Evolutionary conservation across 257 asterid genomes (phyloP).

Genomic region (Solanum sejunctum): DNA sequence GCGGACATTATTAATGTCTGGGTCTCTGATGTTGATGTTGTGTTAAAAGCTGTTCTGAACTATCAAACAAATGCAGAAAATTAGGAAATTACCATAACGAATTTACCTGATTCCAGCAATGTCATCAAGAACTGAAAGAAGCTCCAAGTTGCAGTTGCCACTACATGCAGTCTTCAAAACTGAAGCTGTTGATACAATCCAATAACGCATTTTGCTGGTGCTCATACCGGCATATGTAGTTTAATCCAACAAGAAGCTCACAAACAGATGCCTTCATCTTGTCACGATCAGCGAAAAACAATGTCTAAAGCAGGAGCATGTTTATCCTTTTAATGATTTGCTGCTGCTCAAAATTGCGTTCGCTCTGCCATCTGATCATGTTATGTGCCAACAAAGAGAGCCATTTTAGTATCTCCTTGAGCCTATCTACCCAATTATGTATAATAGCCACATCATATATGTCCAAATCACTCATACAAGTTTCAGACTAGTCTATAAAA

Average conservation of each 20-base stretch:
- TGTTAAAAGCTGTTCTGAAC: not conserved
- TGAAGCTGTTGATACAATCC: conserved; percentile 84
- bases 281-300: conserved; percentile 62
- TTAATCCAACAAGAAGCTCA: conserved; percentile 70
- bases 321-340: conserved; percentile 52
- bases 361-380: conserved; percentile 93
- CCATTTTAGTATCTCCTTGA: conserved; percentile 43
- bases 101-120: not conserved
- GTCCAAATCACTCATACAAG: conserved; percentile 41
- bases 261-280: conserved; percentile 65
- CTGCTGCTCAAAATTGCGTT: conserved; percentile 72
- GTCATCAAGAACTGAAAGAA: conserved; percentile 28
- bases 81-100: not conserved
- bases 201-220: conserved; percentile 71
- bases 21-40: not conserved
- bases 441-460: conserved; percentile 78
- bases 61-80: not conserved
- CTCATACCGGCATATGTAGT: conserved; percentile 76
- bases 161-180: conserved; percentile 57
- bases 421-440: conserved; percentile 71
- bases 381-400: conserved; percentile 74
- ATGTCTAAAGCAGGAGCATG: conserved; percentile 67
- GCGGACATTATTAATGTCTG: not conserved
- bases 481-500: conserved; percentile 38
- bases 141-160: conserved; percentile 44